Conservation (phyloP, 257 asterid genomes). For the Gynochthodes officinalis region DNA sequence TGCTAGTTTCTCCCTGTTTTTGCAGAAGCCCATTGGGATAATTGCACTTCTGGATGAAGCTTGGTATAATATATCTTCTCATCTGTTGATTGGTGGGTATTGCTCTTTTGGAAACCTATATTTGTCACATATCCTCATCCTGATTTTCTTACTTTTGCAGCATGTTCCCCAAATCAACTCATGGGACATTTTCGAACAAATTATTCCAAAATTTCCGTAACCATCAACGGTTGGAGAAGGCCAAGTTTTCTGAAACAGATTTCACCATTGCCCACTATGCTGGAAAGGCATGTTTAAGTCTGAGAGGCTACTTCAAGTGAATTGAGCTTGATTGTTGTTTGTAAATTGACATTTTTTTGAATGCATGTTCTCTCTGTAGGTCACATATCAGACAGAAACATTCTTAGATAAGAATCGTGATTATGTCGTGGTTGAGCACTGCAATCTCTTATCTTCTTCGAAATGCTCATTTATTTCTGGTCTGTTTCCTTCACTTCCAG, state of each 20-base stretch:
- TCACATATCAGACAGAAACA: constrained; percentile 81
- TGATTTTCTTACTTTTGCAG: constrained; percentile 41
- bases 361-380: constrained; percentile 41
- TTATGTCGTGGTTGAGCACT: constrained; percentile 95
- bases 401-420: constrained; percentile 96
- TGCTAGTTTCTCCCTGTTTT: constrained; percentile 21
- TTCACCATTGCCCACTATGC: constrained; percentile 94
- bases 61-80: constrained; percentile 54
- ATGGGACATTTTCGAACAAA: constrained; percentile 86
- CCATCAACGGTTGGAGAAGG: constrained; percentile 77
- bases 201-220: constrained; percentile 74
- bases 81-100: constrained; percentile 24
- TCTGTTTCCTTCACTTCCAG: constrained; percentile 85
- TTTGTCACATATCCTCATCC: constrained; percentile 28
- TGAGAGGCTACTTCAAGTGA: constrained; percentile 6
- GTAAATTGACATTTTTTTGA: neutral
- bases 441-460: constrained; percentile 85
- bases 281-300: constrained; percentile 71
- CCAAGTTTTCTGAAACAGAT: constrained; percentile 93
- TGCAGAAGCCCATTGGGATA: constrained; percentile 98
- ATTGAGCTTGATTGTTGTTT: constrained; percentile 14
- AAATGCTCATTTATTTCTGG: constrained; percentile 70
- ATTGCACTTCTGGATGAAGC: constrained; percentile 97
- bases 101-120: constrained; percentile 16
- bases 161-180: constrained; percentile 99